Evolutionary conservation across 306 rosid genomes (phyloP).

Genomic region (Lagenaria siceraria): DNA sequence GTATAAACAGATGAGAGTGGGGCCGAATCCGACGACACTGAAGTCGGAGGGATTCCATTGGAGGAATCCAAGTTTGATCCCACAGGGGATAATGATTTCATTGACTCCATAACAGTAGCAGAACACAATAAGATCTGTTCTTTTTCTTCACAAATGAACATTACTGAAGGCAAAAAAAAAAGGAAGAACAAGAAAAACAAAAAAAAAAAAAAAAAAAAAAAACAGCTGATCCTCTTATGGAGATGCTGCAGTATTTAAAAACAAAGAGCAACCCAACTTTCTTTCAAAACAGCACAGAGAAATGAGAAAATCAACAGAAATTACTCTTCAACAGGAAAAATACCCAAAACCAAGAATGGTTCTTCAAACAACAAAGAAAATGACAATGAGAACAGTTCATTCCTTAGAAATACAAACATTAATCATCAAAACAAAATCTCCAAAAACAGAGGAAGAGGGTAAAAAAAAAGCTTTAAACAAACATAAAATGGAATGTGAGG

Average conservation of each 20-base stretch:
- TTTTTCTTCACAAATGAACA: constrained; percentile 37
- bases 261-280: neutral
- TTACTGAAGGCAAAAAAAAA: neutral
- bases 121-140: constrained; percentile 40
- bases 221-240: neutral
- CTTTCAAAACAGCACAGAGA: neutral
- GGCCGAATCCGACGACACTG: constrained; percentile 19
- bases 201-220: no score
- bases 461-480: neutral
- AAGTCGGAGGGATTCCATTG: constrained; percentile 22
- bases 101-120: constrained; percentile 22
- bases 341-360: neutral
- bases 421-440: neutral
- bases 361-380: neutral
- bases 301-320: neutral
- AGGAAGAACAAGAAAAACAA: constrained; percentile 1
- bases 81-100: constrained; percentile 28
- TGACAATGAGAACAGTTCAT: neutral
- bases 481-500: no score
- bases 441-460: neutral
- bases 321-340: neutral
- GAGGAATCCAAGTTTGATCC: constrained; percentile 39
- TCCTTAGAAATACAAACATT: neutral
- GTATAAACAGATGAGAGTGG: constrained; percentile 41
- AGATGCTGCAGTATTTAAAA: neutral